phyloP scores from a whole-genome alignment of 2,329 filamentous ascomycete genomes.

The Tolypocladium sp. region DNA sequence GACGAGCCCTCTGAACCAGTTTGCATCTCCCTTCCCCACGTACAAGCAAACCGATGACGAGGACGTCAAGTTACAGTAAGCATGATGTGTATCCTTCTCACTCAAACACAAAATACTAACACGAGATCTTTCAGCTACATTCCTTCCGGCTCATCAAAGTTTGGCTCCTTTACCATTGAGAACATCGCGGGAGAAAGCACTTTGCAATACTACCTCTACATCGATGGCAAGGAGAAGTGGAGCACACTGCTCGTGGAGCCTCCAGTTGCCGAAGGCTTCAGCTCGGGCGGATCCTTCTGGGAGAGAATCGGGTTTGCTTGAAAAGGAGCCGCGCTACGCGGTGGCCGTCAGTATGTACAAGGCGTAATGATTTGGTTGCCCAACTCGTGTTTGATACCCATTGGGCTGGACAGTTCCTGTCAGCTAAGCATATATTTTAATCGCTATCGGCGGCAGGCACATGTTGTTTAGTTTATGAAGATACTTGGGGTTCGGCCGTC shows the following conservation, averaged over 20 bases:
- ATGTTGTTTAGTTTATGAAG: neutral
- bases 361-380: neutral
- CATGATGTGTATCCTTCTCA: conserved; percentile 11
- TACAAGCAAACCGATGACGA: conserved; percentile 75
- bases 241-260: conserved; percentile 46
- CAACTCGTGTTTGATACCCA: neutral
- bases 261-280: conserved; percentile 15
- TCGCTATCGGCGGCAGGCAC: neutral
- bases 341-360: neutral
- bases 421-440: neutral
- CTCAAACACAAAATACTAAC: conserved; percentile 1
- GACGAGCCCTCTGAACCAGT: conserved; percentile 85
- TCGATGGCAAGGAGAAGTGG: conserved; percentile 77
- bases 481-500: neutral
- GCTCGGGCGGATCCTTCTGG: conserved; percentile 35
- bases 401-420: neutral
- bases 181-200: conserved; percentile 56
- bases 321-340: neutral
- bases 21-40: conserved; percentile 77
- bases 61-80: conserved; percentile 77
- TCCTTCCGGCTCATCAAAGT: conserved; percentile 80
- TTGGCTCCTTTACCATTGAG: conserved; percentile 65
- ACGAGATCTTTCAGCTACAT: conserved; percentile 48
- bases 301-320: conserved; percentile 24
- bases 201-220: conserved; percentile 71